Conservation (phyloP, 176 grass and related monocot species). For the Alopecurus myosuroides region DNA sequence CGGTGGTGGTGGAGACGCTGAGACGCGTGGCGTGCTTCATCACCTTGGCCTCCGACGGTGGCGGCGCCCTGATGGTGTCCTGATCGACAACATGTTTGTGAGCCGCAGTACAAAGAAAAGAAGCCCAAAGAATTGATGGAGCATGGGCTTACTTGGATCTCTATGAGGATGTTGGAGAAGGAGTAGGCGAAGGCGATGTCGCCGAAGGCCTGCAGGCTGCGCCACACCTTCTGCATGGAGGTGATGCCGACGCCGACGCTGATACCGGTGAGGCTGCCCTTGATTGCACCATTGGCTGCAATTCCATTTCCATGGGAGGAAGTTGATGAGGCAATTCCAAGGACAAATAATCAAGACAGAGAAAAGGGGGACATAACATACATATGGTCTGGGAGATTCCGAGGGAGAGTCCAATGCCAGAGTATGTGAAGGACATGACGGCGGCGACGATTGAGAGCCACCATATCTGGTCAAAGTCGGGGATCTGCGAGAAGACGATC, state of each 20-base stretch:
- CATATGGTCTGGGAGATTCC: conserved; percentile 30
- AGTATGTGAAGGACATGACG: conserved; percentile 50
- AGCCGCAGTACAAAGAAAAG: too few relatives aligned
- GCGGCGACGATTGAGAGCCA: conserved; percentile 45
- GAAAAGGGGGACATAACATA: background rate
- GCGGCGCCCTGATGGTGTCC: conserved; percentile 61
- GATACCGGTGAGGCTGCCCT: conserved; percentile 35
- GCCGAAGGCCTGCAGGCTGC: conserved; percentile 29
- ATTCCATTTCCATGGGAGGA: background rate
- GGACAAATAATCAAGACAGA: background rate
- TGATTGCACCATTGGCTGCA: conserved; percentile 35
- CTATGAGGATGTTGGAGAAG: conserved; percentile 46
- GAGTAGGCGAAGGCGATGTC: conserved; percentile 43
- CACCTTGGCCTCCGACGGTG: conserved; percentile 68
- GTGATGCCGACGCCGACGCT: conserved; percentile 16
- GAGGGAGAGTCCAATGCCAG: conserved; percentile 31
- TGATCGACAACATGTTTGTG: too few relatives aligned
- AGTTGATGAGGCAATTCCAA: background rate
- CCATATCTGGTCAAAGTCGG: conserved; percentile 41
- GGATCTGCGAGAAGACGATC: conserved; percentile 52
- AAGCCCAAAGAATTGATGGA: too few relatives aligned
- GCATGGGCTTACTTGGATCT: conserved; percentile 36
- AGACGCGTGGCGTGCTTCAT: conserved; percentile 54
- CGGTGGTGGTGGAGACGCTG: conserved; percentile 40
- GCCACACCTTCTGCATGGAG: conserved; percentile 27